Conservation (phyloP, 2,329 filamentous ascomycete genomes). For the Phialophora expanda region DNA sequence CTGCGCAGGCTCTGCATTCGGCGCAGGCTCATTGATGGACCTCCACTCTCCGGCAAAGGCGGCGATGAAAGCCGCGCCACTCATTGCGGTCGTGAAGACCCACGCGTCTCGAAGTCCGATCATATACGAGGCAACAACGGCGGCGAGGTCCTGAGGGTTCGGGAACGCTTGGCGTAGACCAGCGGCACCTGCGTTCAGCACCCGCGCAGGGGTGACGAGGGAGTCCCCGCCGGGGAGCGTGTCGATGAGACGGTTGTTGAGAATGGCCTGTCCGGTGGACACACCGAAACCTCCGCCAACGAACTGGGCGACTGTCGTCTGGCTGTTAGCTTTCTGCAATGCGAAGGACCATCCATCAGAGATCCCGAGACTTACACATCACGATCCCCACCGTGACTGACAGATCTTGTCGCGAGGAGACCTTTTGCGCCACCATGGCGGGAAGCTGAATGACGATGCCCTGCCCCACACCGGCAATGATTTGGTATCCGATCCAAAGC, state of each 20-base stretch:
- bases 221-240: background rate
- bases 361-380: constrained; percentile 27
- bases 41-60: background rate
- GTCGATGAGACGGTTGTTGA: background rate
- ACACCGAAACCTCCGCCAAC: background rate
- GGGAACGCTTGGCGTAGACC: background rate
- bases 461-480: constrained; percentile 41
- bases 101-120: background rate
- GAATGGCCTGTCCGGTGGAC: background rate
- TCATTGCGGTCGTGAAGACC: background rate
- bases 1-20: background rate
- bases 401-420: constrained; percentile 10
- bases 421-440: constrained; percentile 1
- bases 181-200: background rate
- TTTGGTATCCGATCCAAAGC: constrained; percentile 48
- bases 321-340: background rate
- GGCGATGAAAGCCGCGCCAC: background rate
- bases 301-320: background rate
- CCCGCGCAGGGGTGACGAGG: background rate
- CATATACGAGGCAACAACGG: background rate
- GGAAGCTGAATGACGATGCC: constrained; percentile 39
- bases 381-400: constrained; percentile 7
- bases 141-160: background rate
- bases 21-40: background rate
- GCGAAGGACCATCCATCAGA: too few species aligned